Conservation (phyloP, 75 land plant genomes). For the Ceratopteris richardii region DNA sequence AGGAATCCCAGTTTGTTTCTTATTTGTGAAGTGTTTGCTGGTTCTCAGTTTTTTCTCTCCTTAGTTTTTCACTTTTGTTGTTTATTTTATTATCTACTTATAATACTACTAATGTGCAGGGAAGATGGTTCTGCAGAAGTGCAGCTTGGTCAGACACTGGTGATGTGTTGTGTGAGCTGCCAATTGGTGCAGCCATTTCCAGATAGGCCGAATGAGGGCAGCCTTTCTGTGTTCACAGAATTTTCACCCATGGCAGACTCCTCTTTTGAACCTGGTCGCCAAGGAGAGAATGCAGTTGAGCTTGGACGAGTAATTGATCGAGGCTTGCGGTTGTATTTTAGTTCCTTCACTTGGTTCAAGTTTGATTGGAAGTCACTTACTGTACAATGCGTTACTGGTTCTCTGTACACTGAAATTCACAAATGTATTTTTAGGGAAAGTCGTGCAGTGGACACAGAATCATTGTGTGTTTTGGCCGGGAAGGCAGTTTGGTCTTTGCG, state of each 20-base stretch:
- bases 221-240: conserved; percentile 68
- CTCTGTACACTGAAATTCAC: no score
- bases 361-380: neutral
- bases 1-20: no score
- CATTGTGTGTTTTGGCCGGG: conserved; percentile 83
- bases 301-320: conserved; percentile 87
- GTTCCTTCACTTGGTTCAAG: neutral
- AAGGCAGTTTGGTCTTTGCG: conserved; percentile 84
- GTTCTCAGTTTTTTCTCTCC: no score
- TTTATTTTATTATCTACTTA: no score
- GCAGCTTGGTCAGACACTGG: conserved; percentile 82
- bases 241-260: conserved; percentile 99
- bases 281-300: conserved; percentile 80
- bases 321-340: conserved; percentile 53
- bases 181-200: conserved; percentile 69
- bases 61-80: no score
- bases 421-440: conserved; percentile 63
- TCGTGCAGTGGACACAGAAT: conserved; percentile 92
- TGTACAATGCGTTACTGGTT: no score
- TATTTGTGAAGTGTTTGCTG: no score
- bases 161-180: conserved; percentile 63
- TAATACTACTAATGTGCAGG: conserved; percentile 35
- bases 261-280: conserved; percentile 84
- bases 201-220: conserved; percentile 89
- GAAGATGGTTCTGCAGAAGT: conserved; percentile 93